A percentile compares a stretch with the other conserved stretches of the same genome.
These are phyloP conservation scores for Globisporangium iwayamae DNA, from an alignment of 352 stramenopile species.

Conservation along the genomic window DNA sequence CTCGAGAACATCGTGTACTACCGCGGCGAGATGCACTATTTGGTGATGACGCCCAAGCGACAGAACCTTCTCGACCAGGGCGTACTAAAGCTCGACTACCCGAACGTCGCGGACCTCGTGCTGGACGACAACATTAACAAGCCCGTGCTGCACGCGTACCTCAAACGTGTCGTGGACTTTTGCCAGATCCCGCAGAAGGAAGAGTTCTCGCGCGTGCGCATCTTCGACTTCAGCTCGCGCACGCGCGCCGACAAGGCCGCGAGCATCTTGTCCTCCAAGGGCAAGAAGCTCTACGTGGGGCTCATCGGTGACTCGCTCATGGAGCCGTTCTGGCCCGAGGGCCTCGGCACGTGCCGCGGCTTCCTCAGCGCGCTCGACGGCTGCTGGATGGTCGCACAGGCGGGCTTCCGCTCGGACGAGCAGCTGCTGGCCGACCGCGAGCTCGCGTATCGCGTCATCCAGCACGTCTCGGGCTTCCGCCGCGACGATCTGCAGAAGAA, in stretches of 20 bases:
- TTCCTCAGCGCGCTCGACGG: slow-evolving; percentile 78
- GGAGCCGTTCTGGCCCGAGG: slow-evolving; percentile 85
- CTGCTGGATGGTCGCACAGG: slow-evolving; percentile 75
- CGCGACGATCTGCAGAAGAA: slow-evolving; percentile 79
- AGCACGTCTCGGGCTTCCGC: slow-evolving; percentile 72
- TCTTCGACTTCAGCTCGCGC: slow-evolving; percentile 84
- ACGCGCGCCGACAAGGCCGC: slow-evolving; percentile 72
- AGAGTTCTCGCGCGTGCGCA: slow-evolving; percentile 58
- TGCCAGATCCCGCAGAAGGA: slow-evolving; percentile 68
- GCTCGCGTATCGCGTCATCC: slow-evolving; percentile 70
- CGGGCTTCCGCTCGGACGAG: slow-evolving; percentile 65
- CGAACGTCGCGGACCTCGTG: slow-evolving; percentile 57
- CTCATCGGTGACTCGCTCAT: slow-evolving; percentile 79
- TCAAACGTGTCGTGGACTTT: slow-evolving; percentile 66
- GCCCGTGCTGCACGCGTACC: slow-evolving; percentile 51
- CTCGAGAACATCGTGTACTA: slow-evolving; percentile 88
- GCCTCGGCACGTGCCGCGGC: slow-evolving; percentile 74
- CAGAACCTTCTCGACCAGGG: slow-evolving; percentile 74
- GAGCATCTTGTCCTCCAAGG: slow-evolving; percentile 53
- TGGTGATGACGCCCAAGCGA: slow-evolving; percentile 81
- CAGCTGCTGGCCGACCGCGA: slow-evolving; percentile 73
- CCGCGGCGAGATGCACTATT: slow-evolving; percentile 82
- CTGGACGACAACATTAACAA: slow-evolving; percentile 68
- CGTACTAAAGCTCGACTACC: slow-evolving; percentile 67
- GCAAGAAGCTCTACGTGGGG: slow-evolving; percentile 78